Base-by-base conservation (phyloP, 2,329 filamentous ascomycete genomes). In the Penicillium griseofulvum region DNA sequence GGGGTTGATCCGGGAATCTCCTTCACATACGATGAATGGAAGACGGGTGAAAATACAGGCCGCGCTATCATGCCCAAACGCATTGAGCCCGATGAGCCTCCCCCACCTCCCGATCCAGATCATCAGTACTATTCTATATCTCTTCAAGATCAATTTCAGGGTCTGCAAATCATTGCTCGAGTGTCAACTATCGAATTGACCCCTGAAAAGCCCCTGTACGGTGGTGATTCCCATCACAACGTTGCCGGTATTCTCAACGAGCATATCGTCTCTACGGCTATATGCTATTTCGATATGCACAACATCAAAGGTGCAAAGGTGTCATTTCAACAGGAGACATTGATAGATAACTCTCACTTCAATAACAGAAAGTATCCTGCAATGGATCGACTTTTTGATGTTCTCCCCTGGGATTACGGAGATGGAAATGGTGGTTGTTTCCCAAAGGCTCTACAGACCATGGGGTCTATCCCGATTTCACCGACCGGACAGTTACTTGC, bases 1-100 rank as follows among this genome's bases (percentile, higher is more conserved):
- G 45, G 47, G 16, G 31, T 52, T 28, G 55, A 57, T 16, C 50
- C 51, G 26, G 55, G 55, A 8, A 43, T 54, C 26, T 57, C 55
- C 39, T 57, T 57, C 41, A 47, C 55, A 42, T 57, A 57, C 42
- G 33, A 54, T 17, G 46, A 57, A 41, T 57, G 41, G 55, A 57
- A 57, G 37, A 31, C 34, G 14, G 37, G 52, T 16, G 19, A 46
- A 17, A 43, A 47, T 37, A 54, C 33, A n/a, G 46, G 55, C 16
- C 37, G 51, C 29, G 19, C 51, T 16, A 49, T 57, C 31, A 54
- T 44, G 37, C 52, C 29, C 22, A 54, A 49, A 48, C 38, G 11
- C 6, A 49, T 12, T 26, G 28, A 42, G 0, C 37, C 38, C 24
- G 36, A 31, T 42, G 19, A 36, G 19, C 4, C 31, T 33, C 51